Evolutionary conservation across 495 filamentous ascomycete genomes (phyloP).

Genomic region (Xylaria sp.): DNA sequence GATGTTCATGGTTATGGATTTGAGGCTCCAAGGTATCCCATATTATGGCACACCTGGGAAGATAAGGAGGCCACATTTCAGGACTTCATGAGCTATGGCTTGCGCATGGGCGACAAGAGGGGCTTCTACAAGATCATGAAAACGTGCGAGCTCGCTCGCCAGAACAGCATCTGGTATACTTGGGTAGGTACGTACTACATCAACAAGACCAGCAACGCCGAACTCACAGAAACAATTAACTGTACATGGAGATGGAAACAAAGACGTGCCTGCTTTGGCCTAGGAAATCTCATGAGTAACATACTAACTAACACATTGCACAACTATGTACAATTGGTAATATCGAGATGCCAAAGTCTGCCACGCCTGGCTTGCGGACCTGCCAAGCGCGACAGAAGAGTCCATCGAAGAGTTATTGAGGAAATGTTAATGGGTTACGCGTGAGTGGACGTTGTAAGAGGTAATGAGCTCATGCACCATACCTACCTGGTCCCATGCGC

Average conservation of each 20-base stretch:
- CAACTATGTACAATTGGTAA: conserved; percentile 44
- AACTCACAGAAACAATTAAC: conserved; percentile 33
- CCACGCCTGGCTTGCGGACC: conserved; percentile 42
- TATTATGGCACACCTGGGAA: conserved; percentile 32
- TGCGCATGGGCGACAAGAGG: neutral
- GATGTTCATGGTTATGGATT: neutral
- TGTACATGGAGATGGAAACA: neutral
- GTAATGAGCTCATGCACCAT: no score
- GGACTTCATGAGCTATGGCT: conserved; percentile 16
- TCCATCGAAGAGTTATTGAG: neutral
- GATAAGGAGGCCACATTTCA: conserved; percentile 32
- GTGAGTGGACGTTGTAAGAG: conserved; percentile 15
- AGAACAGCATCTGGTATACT: conserved; percentile 29
- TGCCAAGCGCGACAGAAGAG: conserved; percentile 15
- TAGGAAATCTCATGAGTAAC: neutral
- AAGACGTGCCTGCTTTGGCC: neutral
- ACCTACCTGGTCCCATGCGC: no score
- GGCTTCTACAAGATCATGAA: conserved; percentile 24
- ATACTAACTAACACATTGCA: neutral
- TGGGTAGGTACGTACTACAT: conserved; percentile 42
- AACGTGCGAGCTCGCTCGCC: conserved; percentile 19
- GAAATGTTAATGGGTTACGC: conserved; percentile 5
- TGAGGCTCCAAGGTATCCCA: conserved; percentile 19
- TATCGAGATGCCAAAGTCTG: conserved; percentile 35
- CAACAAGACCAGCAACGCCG: conserved; percentile 38